Percentiles rank a stretch among this genome's conserved stretches.
These are phyloP conservation scores for Diplogelasinospora grovesii DNA, from an alignment of 495 filamentous ascomycete genomes.

Conservation along the genomic window DNA sequence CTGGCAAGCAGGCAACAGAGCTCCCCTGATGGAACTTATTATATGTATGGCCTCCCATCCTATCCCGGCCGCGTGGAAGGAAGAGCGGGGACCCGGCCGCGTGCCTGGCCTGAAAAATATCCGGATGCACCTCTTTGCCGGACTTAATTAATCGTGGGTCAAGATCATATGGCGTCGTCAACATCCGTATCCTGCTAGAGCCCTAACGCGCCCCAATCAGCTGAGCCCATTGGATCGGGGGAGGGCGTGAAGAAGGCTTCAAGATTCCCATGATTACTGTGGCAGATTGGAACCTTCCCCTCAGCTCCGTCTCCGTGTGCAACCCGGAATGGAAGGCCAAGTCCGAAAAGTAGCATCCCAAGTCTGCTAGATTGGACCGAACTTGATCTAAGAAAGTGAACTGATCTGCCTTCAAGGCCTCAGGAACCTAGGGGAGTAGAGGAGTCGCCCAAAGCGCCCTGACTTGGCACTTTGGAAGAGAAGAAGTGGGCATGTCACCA, in stretches of 20 bases:
- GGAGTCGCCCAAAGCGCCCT: slow-evolving; percentile 2
- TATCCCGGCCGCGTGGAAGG: slow-evolving; percentile 12
- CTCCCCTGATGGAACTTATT: slow-evolving; percentile 9
- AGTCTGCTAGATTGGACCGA: slow-evolving; percentile 1
- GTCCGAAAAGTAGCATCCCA: neutral
- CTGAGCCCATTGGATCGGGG: too few species aligned
- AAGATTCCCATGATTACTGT: slow-evolving; percentile 6
- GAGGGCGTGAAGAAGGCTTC: too few species aligned
- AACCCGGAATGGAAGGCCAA: slow-evolving; percentile 11
- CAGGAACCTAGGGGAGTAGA: too few species aligned
- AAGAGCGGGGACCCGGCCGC: slow-evolving; percentile 3
- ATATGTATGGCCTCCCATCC: slow-evolving; percentile 6
- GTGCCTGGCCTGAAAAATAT: slow-evolving; percentile 12
- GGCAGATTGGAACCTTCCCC: slow-evolving; percentile 13
- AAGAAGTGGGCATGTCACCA: neutral
- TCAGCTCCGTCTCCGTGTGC: slow-evolving; percentile 7
- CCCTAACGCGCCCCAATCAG: neutral
- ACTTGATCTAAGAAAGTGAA: too few species aligned
- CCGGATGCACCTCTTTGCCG: slow-evolving; percentile 25
- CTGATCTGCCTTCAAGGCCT: too few species aligned
- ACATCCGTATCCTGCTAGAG: slow-evolving; percentile 2
- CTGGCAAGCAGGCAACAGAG: neutral
- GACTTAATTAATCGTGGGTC: slow-evolving; percentile 20
- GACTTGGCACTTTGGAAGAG: slow-evolving; percentile 31
- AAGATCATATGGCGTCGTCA: slow-evolving; percentile 13